A percentile compares a stretch with the other conserved stretches of the same genome.
Conservation (phyloP, 202 grass and related monocot species). For the Zoysia matrella region DNA sequence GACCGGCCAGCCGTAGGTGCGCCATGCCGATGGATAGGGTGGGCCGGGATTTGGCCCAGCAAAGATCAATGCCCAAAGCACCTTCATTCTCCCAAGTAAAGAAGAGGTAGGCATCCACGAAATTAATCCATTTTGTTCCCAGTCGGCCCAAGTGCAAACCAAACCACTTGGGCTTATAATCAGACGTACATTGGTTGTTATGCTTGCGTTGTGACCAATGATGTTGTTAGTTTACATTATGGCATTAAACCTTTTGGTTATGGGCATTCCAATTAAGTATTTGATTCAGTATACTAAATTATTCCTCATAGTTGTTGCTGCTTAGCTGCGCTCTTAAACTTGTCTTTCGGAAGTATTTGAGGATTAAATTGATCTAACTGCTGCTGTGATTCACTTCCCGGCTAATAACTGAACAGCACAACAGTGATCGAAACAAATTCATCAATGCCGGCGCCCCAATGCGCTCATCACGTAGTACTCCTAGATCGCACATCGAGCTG, state of each 20-base stretch:
- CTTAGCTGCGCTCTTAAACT: neutral
- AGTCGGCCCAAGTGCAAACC: constrained; percentile 39
- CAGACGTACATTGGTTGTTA: constrained; percentile 19
- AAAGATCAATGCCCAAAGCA: too few species aligned
- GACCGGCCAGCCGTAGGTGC: too few species aligned
- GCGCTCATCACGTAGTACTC: neutral
- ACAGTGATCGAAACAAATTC: too few species aligned
- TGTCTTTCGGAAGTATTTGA: neutral
- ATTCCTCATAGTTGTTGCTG: neutral
- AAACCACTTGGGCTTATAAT: constrained; percentile 42
- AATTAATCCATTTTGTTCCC: constrained; percentile 37
- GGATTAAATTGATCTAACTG: neutral
- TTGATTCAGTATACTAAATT: neutral
- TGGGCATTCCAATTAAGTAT: neutral
- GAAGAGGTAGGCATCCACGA: too few species aligned
- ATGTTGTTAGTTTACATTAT: constrained; percentile 14
- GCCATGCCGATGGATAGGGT: too few species aligned
- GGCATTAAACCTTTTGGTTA: constrained; percentile 5
- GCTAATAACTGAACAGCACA: too few species aligned
- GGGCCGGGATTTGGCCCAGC: too few species aligned
- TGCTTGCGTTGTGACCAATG: neutral
- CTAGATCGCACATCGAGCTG: neutral
- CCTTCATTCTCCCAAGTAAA: too few species aligned
- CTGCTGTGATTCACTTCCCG: too few species aligned
- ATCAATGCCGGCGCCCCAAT: too few species aligned